Evolutionary conservation across 2,329 filamentous ascomycete genomes (phyloP).

Genomic region (Fusarium concolor): DNA sequence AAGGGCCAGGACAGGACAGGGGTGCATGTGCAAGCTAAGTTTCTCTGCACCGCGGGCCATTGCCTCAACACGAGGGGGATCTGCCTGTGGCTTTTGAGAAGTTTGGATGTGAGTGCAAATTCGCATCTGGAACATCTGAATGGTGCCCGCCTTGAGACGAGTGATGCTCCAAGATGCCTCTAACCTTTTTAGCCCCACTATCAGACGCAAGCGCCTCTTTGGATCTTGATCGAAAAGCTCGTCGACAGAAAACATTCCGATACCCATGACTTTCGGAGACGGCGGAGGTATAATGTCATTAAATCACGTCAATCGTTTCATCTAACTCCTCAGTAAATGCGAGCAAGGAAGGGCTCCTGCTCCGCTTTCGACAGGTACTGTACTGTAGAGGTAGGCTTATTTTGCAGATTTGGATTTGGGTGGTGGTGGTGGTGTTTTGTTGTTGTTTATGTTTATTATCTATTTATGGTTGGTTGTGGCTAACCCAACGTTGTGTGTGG

Average conservation of each 20-base stretch:
- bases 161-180: conserved; percentile 25
- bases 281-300: conserved; percentile 10
- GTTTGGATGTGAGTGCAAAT: conserved; percentile 35
- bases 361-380: conserved; percentile 7
- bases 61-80: conserved; percentile 43
- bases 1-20: conserved; percentile 15
- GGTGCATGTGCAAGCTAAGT: conserved; percentile 4
- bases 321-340: conserved; percentile 33
- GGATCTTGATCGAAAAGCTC: conserved; percentile 45
- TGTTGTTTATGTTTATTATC: conserved; percentile 16
- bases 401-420: conserved; percentile 19
- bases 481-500: conserved; percentile 7
- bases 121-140: conserved; percentile 43
- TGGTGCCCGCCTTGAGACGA: conserved; percentile 44
- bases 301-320: conserved; percentile 35
- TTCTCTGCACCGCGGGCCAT: conserved; percentile 32
- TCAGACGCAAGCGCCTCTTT: conserved; percentile 45
- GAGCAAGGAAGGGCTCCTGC: conserved; percentile 32
- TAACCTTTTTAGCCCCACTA: conserved; percentile 30
- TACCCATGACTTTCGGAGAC: conserved; percentile 34
- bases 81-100: conserved; percentile 34
- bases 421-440: conserved; percentile 4
- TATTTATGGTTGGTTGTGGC: conserved; percentile 9
- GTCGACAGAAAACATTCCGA: conserved; percentile 39
- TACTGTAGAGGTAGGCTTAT: neutral